Base-by-base conservation (phyloP, 805 yeast genomes). In the Candida ponderosae region DNA sequence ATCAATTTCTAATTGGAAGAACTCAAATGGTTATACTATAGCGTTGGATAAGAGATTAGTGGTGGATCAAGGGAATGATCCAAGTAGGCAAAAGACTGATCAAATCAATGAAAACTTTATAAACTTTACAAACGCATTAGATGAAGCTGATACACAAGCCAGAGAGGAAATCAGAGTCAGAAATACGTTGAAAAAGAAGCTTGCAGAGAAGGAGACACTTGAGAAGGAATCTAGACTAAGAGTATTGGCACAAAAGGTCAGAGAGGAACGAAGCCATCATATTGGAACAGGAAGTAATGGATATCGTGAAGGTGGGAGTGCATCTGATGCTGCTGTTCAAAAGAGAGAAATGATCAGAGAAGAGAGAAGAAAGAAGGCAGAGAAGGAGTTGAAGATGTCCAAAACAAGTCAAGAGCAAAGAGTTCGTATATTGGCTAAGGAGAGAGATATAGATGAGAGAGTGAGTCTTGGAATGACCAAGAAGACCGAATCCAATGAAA, bases 1-100 rank as follows among this genome's bases (percentile, higher is more conserved):
- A 0, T 86, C 94, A 1, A 74, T 90, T 0, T 90, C 97, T 1
- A 87, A 86, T 56, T 93, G 97, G 97, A 89, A 88, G 57, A 93
- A 93, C 57, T 85, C 89, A 15, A 82, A 84, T 47, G 97, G 97
- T 1, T 86, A 78, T 53, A 78, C 95, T 1, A 79, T 89, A 32
- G 77, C 82, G 1, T 58, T 89, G 30, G 95, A 88, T 38, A 84
- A 82, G 50, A 66, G 97, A 41, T 64, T 85, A 38, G 69, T 76
- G 2, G 70, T 72, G 13, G 70, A 65, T 38, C 13, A 10, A 24
- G 68, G 67, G 1, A 60, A 67, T 3, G 59, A 56, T 23, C 57
- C 51, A 10, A 59, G 62, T 6, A 57, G 63, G 0, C 42, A 51
- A 20, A 50, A 54, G 27, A 60, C 57, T 13, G 58, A 55, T 0